A percentile compares a stretch with the other conserved stretches of the same genome.
Evolutionary conservation across 2,329 filamentous ascomycete species (phyloP).

Genomic region (Zopfia rhizophila): DNA sequence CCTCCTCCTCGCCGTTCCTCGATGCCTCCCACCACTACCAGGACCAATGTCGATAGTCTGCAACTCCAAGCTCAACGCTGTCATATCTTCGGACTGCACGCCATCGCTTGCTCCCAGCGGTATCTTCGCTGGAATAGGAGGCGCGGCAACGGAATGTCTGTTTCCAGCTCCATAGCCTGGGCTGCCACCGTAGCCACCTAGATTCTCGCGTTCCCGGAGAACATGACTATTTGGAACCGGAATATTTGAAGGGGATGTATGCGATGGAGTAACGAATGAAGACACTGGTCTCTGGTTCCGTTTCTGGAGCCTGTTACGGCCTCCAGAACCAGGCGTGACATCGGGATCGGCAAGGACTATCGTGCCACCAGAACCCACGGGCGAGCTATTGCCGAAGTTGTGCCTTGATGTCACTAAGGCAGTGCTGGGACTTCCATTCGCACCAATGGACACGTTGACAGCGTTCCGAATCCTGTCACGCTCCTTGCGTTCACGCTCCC

Average conservation of each 20-base stretch:
- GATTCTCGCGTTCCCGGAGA: conserved; percentile 49
- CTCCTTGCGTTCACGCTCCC: conserved; percentile 43
- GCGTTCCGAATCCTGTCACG: conserved; percentile 46
- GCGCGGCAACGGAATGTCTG: conserved; percentile 51
- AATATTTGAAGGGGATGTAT: conserved; percentile 25
- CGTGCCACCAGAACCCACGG: conserved; percentile 25
- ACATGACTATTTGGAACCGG: conserved; percentile 33
- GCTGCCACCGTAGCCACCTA: conserved; percentile 44
- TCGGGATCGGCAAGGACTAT: conserved; percentile 38
- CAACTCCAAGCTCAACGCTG: conserved; percentile 77
- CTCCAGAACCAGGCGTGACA: conserved; percentile 25
- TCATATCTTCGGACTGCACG: conserved; percentile 56
- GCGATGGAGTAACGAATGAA: conserved; percentile 24
- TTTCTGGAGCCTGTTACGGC: conserved; percentile 43
- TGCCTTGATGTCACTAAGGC: conserved; percentile 43
- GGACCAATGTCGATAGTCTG: conserved; percentile 60
- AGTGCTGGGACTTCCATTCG: conserved; percentile 31
- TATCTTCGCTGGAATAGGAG: conserved; percentile 77
- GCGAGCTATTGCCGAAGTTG: conserved; percentile 32
- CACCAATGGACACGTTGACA: conserved; percentile 36
- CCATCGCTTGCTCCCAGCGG: conserved; percentile 63
- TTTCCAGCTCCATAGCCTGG: conserved; percentile 31
- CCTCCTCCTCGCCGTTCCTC: conserved; percentile 20
- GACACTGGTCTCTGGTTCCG: conserved; percentile 35
- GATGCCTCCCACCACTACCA: conserved; percentile 33